Evolutionary conservation across 306 rosid genomes (phyloP), one percentile per base, ranked within the genome.

Genomic region (Prinsepia uniflora): DNA sequence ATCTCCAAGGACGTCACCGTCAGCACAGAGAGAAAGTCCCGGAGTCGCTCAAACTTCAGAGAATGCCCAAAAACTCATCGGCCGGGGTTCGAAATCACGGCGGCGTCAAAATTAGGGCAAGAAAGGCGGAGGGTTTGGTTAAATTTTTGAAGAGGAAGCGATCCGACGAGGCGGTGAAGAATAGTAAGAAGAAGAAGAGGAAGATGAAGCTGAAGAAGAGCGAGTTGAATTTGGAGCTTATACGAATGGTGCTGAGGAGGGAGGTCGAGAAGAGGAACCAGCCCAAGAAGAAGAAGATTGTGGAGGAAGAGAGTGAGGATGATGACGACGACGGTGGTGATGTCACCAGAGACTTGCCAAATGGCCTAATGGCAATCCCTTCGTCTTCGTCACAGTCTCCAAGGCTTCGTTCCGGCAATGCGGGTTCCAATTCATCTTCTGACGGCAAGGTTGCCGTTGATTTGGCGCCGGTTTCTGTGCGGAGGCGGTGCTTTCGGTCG

Each of bases 321-420:
- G 83, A 63, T 19, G 91, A 84, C 42, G 65, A 67, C 30, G 90
- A 81, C 53, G 84, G 84, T 11, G 81, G 71, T 22, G 91, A 82
- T 70, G 72, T 94, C 63, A 91, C 75, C 22, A 84, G 89, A 71
- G 90, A 91, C 76, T 86, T 95, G 76, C 96, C 99, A 0, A 84
- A 95, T 75, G 99, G 96, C n/a, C 76, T 82, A 19, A 91, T 89
- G 97, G 97, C 88, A 63, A 95, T 91, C 58, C 86, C 96, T 24
- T 83, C 89, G 30, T 83, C 87, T 11, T 78, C 88, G 17, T 77
- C 86, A 9, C 80, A 78, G n/a, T 77, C 79, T 19, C 76, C 77
- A 0, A 72, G n/a, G 8, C 68, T 47, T 43, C 82, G 81, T 81
- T 81, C 76, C 53, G 66, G 75, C 85, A 91, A 95, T 86, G 88